These are phyloP conservation scores for Zygosaccharomyces lentus DNA, from an alignment of 805 yeast genomes.

Conservation along the genomic window DNA sequence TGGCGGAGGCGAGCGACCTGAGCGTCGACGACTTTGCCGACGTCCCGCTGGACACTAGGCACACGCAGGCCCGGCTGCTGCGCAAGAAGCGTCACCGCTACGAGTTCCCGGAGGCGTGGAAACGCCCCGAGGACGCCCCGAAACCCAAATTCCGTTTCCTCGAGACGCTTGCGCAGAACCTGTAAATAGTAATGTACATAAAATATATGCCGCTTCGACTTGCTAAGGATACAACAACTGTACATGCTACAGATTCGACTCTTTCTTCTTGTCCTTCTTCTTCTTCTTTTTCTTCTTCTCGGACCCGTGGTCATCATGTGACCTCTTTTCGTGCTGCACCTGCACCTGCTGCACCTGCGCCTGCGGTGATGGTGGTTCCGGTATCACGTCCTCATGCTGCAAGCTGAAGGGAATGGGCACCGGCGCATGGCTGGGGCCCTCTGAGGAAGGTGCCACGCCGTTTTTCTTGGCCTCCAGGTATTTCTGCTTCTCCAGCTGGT, in stretches of 20 bases:
- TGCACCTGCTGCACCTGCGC: conserved; percentile 5
- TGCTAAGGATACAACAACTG: no score
- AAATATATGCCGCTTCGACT: neutral
- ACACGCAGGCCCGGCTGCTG: conserved; percentile 46
- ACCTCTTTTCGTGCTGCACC: conserved; percentile 34
- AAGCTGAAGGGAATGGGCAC: conserved; percentile 39
- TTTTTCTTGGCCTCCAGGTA: conserved; percentile 46
- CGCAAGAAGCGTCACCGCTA: conserved; percentile 39
- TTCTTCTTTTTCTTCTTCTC: conserved; percentile 47
- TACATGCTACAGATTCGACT: conserved; percentile 5
- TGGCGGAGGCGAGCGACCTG: conserved; percentile 60
- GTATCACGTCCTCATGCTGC: conserved; percentile 22
- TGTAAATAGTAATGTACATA: conserved; percentile 11
- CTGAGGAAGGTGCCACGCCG: conserved; percentile 29
- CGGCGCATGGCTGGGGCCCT: conserved; percentile 39
- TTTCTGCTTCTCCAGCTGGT: conserved; percentile 43
- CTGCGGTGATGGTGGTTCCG: conserved; percentile 14
- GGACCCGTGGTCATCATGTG: conserved; percentile 33
- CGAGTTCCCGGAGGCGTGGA: conserved; percentile 78
- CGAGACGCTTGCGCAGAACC: conserved; percentile 13
- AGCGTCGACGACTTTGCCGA: conserved; percentile 62
- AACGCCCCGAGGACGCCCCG: conserved; percentile 68
- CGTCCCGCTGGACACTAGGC: conserved; percentile 78
- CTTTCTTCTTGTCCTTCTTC: conserved; percentile 51
- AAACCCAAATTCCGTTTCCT: conserved; percentile 31